Conservation (phyloP, 768 basidiomycete species). For the Peribolospora kevripleyi region DNA sequence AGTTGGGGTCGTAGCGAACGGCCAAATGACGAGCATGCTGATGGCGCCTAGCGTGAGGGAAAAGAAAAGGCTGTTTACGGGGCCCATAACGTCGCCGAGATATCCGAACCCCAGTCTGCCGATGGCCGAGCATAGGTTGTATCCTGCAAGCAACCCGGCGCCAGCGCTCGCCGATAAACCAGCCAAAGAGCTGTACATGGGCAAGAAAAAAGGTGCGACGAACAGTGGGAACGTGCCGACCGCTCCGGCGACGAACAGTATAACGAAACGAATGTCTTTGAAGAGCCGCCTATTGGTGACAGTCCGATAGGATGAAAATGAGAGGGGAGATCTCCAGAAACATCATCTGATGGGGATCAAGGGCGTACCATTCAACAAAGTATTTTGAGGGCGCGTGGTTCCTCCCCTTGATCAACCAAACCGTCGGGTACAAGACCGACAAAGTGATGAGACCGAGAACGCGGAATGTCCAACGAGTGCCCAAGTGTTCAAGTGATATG, state of each 20-base stretch:
- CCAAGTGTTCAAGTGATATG: slow-evolving; percentile 6
- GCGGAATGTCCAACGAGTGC: slow-evolving; percentile 14
- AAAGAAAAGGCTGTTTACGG: slow-evolving; percentile 14
- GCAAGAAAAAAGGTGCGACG: slow-evolving; percentile 16
- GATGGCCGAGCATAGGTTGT: slow-evolving; percentile 14
- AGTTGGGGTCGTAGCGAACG: slow-evolving; percentile 8
- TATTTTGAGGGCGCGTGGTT: neutral
- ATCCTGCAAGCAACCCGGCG: slow-evolving; percentile 12
- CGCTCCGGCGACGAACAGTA: slow-evolving; percentile 6
- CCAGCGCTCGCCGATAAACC: slow-evolving; percentile 8
- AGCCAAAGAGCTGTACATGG: slow-evolving; percentile 11
- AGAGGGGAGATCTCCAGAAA: neutral
- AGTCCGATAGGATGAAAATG: slow-evolving; percentile 1
- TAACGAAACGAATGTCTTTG: slow-evolving; percentile 8
- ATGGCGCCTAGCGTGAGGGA: slow-evolving; percentile 9
- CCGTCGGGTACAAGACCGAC: slow-evolving; percentile 5
- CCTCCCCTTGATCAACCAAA: slow-evolving; percentile 8
- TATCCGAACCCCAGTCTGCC: slow-evolving; percentile 14
- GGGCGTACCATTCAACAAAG: slow-evolving; percentile 11
- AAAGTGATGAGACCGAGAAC: slow-evolving; percentile 8
- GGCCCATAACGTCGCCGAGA: slow-evolving; percentile 13
- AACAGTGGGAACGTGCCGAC: slow-evolving; percentile 14
- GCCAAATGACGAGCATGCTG: slow-evolving; percentile 15
- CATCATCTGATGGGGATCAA: neutral
- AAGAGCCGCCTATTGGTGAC: slow-evolving; percentile 11